Evolutionary conservation across 192 early-diverging fungal species (phyloP).

Genomic region (Gryganskiella cystojenkinii): DNA sequence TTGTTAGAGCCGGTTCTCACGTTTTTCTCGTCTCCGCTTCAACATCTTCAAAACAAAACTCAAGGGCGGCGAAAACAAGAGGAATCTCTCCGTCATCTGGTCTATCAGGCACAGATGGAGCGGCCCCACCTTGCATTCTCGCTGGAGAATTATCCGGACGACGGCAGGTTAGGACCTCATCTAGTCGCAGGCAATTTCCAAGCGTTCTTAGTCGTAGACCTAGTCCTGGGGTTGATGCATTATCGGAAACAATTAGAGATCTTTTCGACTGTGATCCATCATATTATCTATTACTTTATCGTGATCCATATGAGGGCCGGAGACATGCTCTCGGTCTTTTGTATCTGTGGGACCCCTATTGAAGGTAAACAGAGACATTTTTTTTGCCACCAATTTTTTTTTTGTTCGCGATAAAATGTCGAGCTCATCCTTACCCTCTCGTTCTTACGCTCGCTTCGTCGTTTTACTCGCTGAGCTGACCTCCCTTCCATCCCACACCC

Average conservation of each 20-base stretch:
- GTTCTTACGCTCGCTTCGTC: too few species aligned
- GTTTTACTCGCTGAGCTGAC: too few species aligned
- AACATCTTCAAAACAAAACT: too few species aligned
- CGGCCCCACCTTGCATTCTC: slow-evolving; percentile 32
- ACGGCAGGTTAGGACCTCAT: slow-evolving; percentile 36
- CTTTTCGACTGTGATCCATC: slow-evolving; percentile 48
- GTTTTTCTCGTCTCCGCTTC: too few species aligned
- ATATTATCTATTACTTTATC: slow-evolving; percentile 47
- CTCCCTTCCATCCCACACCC: not conserved
- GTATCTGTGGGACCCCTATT: slow-evolving; percentile 39
- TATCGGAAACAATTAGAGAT: slow-evolving; percentile 37
- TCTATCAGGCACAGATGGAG: slow-evolving; percentile 40
- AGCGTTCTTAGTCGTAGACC: slow-evolving; percentile 30
- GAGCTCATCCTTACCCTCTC: too few species aligned
- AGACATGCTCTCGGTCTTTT: slow-evolving; percentile 46
- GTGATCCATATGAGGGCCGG: slow-evolving; percentile 44
- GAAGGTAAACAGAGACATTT: too few species aligned
- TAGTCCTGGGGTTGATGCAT: slow-evolving; percentile 33
- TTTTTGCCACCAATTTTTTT: too few species aligned
- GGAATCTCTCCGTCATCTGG: slow-evolving; percentile 19
- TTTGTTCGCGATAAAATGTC: too few species aligned
- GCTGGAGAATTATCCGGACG: slow-evolving; percentile 48
- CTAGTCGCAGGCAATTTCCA: slow-evolving; percentile 49
- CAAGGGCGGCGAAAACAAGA: too few species aligned
- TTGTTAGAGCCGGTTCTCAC: too few species aligned